Evolutionary conservation across 2,329 filamentous ascomycete genomes (phyloP), one percentile per base, ranked within the genome.

Genomic region (Colletotrichum scovillei): DNA sequence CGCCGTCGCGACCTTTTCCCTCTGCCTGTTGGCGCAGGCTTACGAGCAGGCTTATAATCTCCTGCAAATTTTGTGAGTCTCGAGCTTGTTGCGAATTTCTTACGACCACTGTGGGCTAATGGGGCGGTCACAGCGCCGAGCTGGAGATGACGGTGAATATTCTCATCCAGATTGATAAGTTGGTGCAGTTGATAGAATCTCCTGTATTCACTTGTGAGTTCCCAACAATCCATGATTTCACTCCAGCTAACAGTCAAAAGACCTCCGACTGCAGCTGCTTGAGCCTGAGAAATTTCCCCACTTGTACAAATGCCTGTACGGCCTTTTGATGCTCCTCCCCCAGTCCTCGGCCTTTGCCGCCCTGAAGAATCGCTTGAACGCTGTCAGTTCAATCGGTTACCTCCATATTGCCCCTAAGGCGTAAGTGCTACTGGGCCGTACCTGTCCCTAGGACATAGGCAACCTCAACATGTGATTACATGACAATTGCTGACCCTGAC

Each of bases 91-190:
- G 16, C 11, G n/a, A 2, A 58, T 24, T 28, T 57, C 28, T 59
- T 52, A 28, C 19, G 26, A 49, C 19, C 42, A 49, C n/a, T 12
- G 2, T 14, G 4, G 46, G 32, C 58, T 68, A 32, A 59, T 19
- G 38, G 5, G 68, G 75, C 65, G 55, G 42, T 14, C n/a, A 11
- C 76, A 97, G 95, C 83, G 97, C 95, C 73, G 97, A 99, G 79
- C 88, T 99, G 62, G 97, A 99, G 82, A 98, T 99, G 95, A 98
- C 96, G 0, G 97, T 99, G 77, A 98, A 98, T 78, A 97, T 98
- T 84, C 90, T 99, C 68, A 99, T 99, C 56, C 97, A 99, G 81
- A 98, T 99, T 77, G 97, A 99, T 83, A 99, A 99, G 82, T 89
- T 99, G 19, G 97, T 99, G 14, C 97, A 99, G 82, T 88, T 99